A percentile compares a stretch with the other conserved stretches of the same genome.
Conservation (phyloP, 345 rosid species). For the Eucalyptus cladocalyx region DNA sequence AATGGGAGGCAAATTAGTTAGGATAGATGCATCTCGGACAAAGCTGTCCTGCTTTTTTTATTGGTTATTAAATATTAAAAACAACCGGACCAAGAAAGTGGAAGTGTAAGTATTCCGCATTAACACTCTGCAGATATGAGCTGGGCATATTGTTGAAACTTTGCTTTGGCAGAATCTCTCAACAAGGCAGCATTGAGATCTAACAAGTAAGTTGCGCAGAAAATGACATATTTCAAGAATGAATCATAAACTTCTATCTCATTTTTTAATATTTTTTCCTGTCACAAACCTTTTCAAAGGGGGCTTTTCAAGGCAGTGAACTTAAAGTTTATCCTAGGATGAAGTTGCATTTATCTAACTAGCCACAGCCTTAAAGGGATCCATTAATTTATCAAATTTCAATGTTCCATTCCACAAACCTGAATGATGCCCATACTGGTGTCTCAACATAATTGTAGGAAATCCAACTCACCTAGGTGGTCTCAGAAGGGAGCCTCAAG, state of each 20-base stretch:
- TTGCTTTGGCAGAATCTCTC: background rate
- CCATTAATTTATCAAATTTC: background rate
- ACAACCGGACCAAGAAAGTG: background rate
- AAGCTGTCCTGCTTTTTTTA: background rate
- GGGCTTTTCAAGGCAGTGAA: background rate
- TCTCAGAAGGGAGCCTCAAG: conserved; percentile 92
- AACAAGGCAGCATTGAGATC: background rate
- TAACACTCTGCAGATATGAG: background rate
- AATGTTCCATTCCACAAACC: background rate
- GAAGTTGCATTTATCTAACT: background rate
- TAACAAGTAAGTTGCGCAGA: background rate
- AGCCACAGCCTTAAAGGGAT: background rate
- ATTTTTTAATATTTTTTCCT: background rate
- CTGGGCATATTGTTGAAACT: background rate
- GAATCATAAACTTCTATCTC: background rate
- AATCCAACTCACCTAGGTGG: conserved; percentile 9
- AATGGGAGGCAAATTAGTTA: background rate
- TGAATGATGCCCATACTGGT: background rate
- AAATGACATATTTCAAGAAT: background rate
- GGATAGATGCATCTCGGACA: background rate
- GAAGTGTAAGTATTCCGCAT: background rate
- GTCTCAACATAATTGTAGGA: background rate
- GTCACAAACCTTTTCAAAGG: background rate
- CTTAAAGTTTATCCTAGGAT: background rate
- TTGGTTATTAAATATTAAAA: background rate